Evolutionary conservation across 495 filamentous ascomycete species (phyloP).

Genomic region (Margaritispora aquatica): DNA sequence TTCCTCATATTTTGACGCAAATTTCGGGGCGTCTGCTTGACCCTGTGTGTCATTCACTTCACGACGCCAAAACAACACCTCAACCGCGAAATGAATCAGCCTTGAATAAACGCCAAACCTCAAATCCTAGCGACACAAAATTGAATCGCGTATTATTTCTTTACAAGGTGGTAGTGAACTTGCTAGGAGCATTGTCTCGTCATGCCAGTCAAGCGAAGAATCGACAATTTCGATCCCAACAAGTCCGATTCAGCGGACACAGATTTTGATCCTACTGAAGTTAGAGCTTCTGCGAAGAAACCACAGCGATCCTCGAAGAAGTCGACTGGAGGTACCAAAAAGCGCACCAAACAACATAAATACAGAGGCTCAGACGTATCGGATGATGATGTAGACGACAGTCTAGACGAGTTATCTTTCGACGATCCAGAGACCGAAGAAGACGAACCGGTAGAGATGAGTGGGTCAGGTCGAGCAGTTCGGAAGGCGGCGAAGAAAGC

Average conservation of each 20-base stretch:
- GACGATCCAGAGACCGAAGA: conserved; percentile 51
- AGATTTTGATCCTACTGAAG: conserved; percentile 56
- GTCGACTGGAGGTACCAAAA: conserved; percentile 43
- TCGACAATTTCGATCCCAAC: conserved; percentile 70
- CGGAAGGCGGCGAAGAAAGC: conserved; percentile 29
- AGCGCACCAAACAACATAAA: conserved; percentile 37
- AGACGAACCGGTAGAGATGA: conserved; percentile 56
- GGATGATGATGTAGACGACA: conserved; percentile 60
- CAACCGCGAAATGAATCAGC: conserved; percentile 16
- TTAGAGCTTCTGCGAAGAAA: conserved; percentile 38
- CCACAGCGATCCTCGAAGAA: conserved; percentile 29
- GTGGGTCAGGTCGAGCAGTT: conserved; percentile 24
- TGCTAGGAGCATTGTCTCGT: neutral
- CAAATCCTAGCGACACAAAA: neutral
- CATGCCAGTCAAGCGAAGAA: conserved; percentile 53
- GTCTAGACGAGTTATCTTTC: conserved; percentile 50
- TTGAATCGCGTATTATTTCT: neutral
- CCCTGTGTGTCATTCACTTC: neutral
- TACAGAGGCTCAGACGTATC: conserved; percentile 60
- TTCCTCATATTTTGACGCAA: neutral
- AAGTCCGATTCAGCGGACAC: conserved; percentile 82
- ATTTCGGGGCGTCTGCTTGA: neutral
- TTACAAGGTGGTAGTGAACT: neutral
- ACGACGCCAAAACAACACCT: neutral
- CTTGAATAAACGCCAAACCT: conserved; percentile 5